A percentile compares a stretch with the other conserved stretches of the same genome.
Evolutionary conservation across 495 filamentous ascomycete species (phyloP).

Genomic region (Hypoxylon subgilvum): DNA sequence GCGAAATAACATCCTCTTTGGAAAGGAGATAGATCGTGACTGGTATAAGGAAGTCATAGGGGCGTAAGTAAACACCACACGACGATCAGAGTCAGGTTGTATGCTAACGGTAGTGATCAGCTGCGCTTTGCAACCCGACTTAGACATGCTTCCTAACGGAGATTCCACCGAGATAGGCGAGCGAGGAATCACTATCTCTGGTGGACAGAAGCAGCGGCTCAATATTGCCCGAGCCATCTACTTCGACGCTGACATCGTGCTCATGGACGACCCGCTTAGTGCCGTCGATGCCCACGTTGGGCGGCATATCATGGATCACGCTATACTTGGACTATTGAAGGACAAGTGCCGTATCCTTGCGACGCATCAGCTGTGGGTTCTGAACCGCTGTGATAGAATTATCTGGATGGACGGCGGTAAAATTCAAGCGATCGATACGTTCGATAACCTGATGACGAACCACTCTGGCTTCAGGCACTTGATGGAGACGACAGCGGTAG

Average conservation of each 20-base stretch:
- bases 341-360: constrained; percentile 90
- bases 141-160: constrained; percentile 76
- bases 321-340: constrained; percentile 86
- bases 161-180: constrained; percentile 81
- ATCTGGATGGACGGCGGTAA: constrained; percentile 87
- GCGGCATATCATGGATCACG: constrained; percentile 93
- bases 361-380: constrained; percentile 92
- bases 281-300: constrained; percentile 89
- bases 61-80: constrained; percentile 45
- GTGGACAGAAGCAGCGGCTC: constrained; percentile 82
- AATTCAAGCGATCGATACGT: constrained; percentile 85
- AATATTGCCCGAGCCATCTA: constrained; percentile 88
- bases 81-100: background rate
- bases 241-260: constrained; percentile 77
- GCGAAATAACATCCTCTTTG: constrained; percentile 88
- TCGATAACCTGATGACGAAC: constrained; percentile 79
- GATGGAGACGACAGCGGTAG: constrained; percentile 81
- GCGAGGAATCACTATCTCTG: constrained; percentile 79
- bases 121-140: constrained; percentile 72
- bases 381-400: constrained; percentile 87
- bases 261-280: constrained; percentile 85
- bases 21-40: constrained; percentile 69
- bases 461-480: constrained; percentile 76
- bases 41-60: constrained; percentile 69
- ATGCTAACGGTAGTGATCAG: constrained; percentile 46